phyloP scores from a whole-genome alignment of 176 grass and related monocot species.

The Triticum monococcum region DNA sequence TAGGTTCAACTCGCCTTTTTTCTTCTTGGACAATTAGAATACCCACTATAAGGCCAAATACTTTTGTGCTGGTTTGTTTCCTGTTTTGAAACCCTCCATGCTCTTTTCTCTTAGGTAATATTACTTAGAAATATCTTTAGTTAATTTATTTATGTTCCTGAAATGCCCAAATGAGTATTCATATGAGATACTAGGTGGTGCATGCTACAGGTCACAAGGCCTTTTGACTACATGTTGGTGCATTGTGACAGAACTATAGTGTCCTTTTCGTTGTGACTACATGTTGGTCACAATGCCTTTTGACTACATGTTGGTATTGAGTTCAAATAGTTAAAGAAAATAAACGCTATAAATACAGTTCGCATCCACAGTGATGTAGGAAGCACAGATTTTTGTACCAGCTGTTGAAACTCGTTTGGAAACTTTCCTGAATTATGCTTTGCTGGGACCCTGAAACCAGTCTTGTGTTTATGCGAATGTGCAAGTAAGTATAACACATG shows the following conservation, averaged over 20 bases:
- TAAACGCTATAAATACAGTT: not conserved
- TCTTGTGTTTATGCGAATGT: not conserved
- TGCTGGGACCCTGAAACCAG: not conserved
- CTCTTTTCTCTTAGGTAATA: slow-evolving; percentile 3
- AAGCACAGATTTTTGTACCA: not conserved
- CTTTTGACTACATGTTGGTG: not conserved
- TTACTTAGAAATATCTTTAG: not conserved
- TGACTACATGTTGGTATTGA: slow-evolving; percentile 1
- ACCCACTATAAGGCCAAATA: not conserved
- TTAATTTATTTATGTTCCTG: not conserved
- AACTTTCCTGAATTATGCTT: slow-evolving; percentile 11
- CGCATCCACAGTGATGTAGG: not conserved
- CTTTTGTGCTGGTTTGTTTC: not conserved
- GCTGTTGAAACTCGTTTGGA: not conserved
- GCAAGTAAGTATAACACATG: slow-evolving; percentile 1
- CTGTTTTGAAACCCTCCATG: not conserved
- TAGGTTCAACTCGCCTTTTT: not conserved
- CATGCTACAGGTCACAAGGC: not conserved
- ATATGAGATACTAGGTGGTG: not conserved
- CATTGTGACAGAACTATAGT: not conserved
- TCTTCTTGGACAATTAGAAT: not conserved
- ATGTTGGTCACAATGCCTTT: not conserved
- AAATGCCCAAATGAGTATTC: not conserved
- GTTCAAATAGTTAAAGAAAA: not conserved
- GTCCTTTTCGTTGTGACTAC: not conserved